A percentile compares a stretch with the other conserved stretches of the same genome.
Conservation (phyloP, 495 filamentous ascomycete genomes). For the Neurospora sp. region DNA sequence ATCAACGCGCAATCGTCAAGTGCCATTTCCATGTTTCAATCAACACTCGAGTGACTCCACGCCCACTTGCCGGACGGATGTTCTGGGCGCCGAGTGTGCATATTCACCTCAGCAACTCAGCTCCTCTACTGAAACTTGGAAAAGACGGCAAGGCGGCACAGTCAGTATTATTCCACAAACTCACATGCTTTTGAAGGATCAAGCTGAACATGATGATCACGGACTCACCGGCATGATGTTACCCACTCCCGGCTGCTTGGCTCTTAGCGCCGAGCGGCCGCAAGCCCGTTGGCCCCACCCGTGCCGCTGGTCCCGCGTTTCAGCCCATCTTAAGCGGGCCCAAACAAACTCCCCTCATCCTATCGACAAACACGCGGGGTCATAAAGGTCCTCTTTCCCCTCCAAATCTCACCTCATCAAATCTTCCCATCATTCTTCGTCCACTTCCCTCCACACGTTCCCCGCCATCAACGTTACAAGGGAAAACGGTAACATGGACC, state of each 20-base stretch:
- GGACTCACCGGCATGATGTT: neutral
- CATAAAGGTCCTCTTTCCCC: neutral
- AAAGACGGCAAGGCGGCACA: too few species aligned
- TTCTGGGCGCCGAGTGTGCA: neutral
- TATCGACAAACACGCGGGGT: neutral
- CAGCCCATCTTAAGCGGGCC: neutral
- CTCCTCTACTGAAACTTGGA: too few species aligned
- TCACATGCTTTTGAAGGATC: neutral
- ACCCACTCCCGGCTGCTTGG: neutral
- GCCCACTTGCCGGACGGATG: neutral
- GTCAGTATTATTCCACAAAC: neutral
- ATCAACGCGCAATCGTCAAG: neutral
- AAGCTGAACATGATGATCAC: neutral
- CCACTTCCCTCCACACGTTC: too few species aligned
- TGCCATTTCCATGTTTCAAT: neutral
- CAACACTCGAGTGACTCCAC: neutral
- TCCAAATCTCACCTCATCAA: neutral
- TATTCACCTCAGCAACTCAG: neutral
- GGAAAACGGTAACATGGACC: too few species aligned
- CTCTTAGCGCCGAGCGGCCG: neutral
- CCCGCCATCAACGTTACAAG: too few species aligned
- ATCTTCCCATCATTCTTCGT: too few species aligned
- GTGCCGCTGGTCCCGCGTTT: neutral
- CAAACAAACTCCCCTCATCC: too few species aligned
- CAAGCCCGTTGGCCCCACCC: neutral